phyloP scores from a whole-genome alignment of 1,139 yeast genomes.

The Suhomyces kunorum region DNA sequence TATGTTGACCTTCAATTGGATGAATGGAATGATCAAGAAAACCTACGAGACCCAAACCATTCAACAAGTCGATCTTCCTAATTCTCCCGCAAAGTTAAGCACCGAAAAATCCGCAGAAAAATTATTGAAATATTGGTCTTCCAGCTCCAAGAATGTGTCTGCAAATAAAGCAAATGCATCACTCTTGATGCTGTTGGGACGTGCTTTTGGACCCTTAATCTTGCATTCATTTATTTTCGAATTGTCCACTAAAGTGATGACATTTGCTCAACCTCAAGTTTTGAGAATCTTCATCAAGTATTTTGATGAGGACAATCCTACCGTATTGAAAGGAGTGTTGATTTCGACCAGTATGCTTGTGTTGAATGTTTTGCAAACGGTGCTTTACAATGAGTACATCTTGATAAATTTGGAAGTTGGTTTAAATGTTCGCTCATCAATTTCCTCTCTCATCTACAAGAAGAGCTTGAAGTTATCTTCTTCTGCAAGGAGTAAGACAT shows the following conservation, averaged over 20 bases:
- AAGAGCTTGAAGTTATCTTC: conserved; percentile 52
- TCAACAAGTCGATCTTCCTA: conserved; percentile 55
- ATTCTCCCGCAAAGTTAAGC: conserved; percentile 51
- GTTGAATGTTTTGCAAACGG: conserved; percentile 47
- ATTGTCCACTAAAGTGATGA: conserved; percentile 43
- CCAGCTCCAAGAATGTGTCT: conserved; percentile 1
- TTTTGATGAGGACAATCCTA: conserved; percentile 42
- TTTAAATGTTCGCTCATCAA: conserved; percentile 51
- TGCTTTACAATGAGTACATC: conserved; percentile 53
- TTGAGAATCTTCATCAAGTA: conserved; percentile 50
- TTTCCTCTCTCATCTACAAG: conserved; percentile 51
- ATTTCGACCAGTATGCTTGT: conserved; percentile 53
- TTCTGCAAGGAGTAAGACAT: conserved; percentile 43
- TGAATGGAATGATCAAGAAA: conserved; percentile 54
- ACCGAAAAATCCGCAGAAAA: conserved; percentile 30
- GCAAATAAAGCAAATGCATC: conserved; percentile 25
- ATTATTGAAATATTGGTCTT: conserved; percentile 23
- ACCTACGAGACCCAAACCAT: conserved; percentile 51
- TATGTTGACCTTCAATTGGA: conserved; percentile 58
- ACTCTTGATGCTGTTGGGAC: conserved; percentile 43
- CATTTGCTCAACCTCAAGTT: conserved; percentile 59
- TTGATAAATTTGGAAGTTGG: conserved; percentile 54
- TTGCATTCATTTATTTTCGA: conserved; percentile 47
- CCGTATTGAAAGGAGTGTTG: conserved; percentile 52
- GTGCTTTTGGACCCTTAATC: conserved; percentile 51